Conservation (phyloP, 2,329 filamentous ascomycete genomes). For the Onygena corvina region DNA sequence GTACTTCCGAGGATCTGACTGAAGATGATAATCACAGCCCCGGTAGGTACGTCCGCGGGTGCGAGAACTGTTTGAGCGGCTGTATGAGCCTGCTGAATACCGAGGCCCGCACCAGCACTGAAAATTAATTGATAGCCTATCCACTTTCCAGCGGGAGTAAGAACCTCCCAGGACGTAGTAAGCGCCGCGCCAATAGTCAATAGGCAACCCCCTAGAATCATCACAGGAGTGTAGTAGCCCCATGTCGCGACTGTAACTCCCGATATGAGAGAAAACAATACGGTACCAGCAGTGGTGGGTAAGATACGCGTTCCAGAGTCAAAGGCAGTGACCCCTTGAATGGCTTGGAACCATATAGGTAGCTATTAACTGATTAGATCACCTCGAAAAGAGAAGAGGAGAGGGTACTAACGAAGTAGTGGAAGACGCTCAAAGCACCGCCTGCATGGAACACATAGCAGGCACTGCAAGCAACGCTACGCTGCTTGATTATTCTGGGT, state of each 20-base stretch:
- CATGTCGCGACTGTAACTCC: slow-evolving; percentile 23
- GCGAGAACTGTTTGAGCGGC: slow-evolving; percentile 7
- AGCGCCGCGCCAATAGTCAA: slow-evolving; percentile 20
- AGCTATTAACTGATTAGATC: slow-evolving; percentile 12
- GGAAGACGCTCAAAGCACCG: slow-evolving; percentile 9
- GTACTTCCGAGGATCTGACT: slow-evolving; percentile 29
- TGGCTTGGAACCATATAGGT: slow-evolving; percentile 33
- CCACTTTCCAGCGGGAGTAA: slow-evolving; percentile 16
- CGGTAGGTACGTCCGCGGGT: slow-evolving; percentile 11
- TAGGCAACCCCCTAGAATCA: slow-evolving; percentile 18
- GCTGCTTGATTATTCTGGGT: slow-evolving; percentile 20
- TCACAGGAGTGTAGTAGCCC: slow-evolving; percentile 33
- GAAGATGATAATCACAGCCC: slow-evolving; percentile 28
- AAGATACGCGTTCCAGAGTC: slow-evolving; percentile 19
- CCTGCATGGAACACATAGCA: slow-evolving; percentile 8
- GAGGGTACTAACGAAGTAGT: slow-evolving; percentile 12
- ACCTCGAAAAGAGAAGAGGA: not conserved
- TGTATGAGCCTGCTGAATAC: slow-evolving; percentile 15
- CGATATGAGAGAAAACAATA: slow-evolving; percentile 23
- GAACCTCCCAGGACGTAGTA: slow-evolving; percentile 19
- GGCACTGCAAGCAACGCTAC: slow-evolving; percentile 16
- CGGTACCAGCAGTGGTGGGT: slow-evolving; percentile 21
- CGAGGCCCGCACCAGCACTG: slow-evolving; percentile 17
- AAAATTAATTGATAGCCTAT: slow-evolving; percentile 19
- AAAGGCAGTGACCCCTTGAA: slow-evolving; percentile 30